Percentiles rank a stretch among this genome's conserved stretches.
These are phyloP conservation scores for Trametes sanguinea DNA, from an alignment of 768 basidiomycete species.

Conservation along the genomic window DNA sequence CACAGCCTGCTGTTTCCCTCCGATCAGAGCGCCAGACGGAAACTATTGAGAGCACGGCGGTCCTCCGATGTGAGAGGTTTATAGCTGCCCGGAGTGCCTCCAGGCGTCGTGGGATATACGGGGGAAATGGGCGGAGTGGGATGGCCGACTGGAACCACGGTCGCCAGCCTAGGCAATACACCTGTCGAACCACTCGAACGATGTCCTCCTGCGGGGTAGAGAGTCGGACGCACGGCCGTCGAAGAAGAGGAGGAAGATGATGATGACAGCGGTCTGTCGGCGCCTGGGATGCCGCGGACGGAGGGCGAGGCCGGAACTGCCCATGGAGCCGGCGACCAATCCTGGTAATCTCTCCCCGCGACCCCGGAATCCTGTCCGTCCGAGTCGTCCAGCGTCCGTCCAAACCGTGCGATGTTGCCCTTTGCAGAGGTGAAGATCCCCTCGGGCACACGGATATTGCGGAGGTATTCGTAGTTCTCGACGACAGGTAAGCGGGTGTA, in stretches of 20 bases:
- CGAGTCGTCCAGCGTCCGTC: constrained; percentile 31
- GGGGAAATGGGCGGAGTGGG: constrained; percentile 22
- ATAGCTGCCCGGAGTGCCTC: constrained; percentile 27
- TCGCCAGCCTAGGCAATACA: constrained; percentile 31
- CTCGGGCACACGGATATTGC: constrained; percentile 63
- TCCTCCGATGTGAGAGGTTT: constrained; percentile 38
- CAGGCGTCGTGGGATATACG: constrained; percentile 25
- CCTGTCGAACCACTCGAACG: constrained; percentile 10
- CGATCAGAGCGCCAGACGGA: constrained; percentile 35
- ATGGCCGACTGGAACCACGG: constrained; percentile 29
- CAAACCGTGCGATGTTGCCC: constrained; percentile 32
- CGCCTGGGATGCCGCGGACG: constrained; percentile 1
- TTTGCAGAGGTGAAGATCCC: constrained; percentile 77
- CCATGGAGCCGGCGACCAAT: constrained; percentile 28
- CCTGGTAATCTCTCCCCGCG: constrained; percentile 22
- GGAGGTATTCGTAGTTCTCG: constrained; percentile 74
- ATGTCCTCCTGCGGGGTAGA: constrained; percentile 7
- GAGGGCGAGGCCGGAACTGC: constrained; percentile 20
- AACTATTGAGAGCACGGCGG: constrained; percentile 37
- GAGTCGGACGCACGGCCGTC: constrained; percentile 12
- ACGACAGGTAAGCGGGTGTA: constrained; percentile 70
- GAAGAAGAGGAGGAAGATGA: constrained; percentile 24
- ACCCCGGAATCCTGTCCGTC: constrained; percentile 29
- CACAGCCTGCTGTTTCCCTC: no score
- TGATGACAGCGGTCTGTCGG: constrained; percentile 21